Evolutionary conservation across 495 filamentous ascomycete species (phyloP), one percentile per base, ranked within the genome.

Genomic region (Lepidopterella palustris): DNA sequence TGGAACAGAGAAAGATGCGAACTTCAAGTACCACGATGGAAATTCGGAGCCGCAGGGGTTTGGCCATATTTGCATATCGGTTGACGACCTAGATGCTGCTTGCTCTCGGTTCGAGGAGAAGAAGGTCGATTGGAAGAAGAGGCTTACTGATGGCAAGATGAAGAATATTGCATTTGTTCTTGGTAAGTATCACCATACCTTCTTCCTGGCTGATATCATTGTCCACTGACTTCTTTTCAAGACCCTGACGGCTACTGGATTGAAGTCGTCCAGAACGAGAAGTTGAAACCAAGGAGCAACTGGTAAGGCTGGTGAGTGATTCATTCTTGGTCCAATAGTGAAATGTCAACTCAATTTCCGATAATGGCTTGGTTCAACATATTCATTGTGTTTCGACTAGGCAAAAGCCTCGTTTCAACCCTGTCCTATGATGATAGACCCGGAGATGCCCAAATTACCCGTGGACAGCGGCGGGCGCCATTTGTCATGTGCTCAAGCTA

Each of bases 211-310:
- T 58, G 49, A 24, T 58, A 26, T 28, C 32, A 15, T 47, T 40
- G 28, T 57, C 45, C 32, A 57, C 55, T 57, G 18, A 50, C 47
- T 42, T 9, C 20, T 25, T 49, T n/a, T 42, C 35, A 42, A 74
- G 92, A 98, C 71, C 93, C 93, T 0, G 93, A 98, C 74, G 84
- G 83, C 25, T 96, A 95, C 70, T 93, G 90, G 88, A 82, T 96
- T 57, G 91, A 97, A 77, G 76, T 96, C 55, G 83, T 96, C 52
- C 90, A 96, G 77, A 85, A 87, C 28, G 82, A 85, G 71, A 73
- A 75, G 4, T 73, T 82, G 45, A 74, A 82, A 45, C 72, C 73
- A n/a, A 72, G 80, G 72, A 69, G 70, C 18, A 81, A 79, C 66
- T 81, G 79, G 65, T 83, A 65, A 61, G 23, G 47, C 21, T 1